Conservation (phyloP, 1,284 basidiomycete species). For the Meira nashicola region DNA sequence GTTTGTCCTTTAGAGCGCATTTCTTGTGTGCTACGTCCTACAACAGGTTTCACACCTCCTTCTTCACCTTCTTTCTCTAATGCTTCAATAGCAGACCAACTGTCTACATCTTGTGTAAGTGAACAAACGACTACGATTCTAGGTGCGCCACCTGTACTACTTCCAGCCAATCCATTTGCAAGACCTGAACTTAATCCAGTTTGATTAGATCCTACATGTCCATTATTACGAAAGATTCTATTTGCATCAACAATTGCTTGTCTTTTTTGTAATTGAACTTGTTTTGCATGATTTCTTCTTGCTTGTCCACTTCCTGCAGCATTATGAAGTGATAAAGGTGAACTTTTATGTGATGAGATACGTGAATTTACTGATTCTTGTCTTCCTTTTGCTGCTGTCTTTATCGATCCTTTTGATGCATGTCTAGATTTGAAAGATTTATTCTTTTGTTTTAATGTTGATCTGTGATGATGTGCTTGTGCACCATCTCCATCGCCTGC, state of each 20-base stretch:
- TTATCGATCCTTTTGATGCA: conserved; percentile 42
- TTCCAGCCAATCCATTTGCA: conserved; percentile 53
- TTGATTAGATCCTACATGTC: background rate
- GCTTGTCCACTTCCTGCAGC: conserved; percentile 34
- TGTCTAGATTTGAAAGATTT: conserved; percentile 51
- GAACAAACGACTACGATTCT: conserved; percentile 75
- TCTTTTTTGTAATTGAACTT: conserved; percentile 42
- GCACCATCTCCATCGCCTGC: too few species aligned
- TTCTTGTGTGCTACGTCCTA: conserved; percentile 35
- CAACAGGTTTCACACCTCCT: conserved; percentile 50
- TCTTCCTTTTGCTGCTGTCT: conserved; percentile 34
- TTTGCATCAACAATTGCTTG: conserved; percentile 23
- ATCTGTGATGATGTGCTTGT: conserved; percentile 35
- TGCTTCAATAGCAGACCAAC: conserved; percentile 59
- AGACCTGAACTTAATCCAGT: background rate
- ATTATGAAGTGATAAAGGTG: conserved; percentile 34
- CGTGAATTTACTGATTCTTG: conserved; percentile 20
- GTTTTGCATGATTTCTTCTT: conserved; percentile 45
- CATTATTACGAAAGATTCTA: conserved; percentile 2
- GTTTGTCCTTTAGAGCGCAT: conserved; percentile 19
- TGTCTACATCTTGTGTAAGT: conserved; percentile 65
- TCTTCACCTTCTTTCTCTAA: conserved; percentile 67
- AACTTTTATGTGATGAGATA: conserved; percentile 30
- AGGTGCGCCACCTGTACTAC: conserved; percentile 60
- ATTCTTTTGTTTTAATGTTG: conserved; percentile 45